Conservation (phyloP, 805 yeast genomes). For the Scheffersomyces coipomensis region DNA sequence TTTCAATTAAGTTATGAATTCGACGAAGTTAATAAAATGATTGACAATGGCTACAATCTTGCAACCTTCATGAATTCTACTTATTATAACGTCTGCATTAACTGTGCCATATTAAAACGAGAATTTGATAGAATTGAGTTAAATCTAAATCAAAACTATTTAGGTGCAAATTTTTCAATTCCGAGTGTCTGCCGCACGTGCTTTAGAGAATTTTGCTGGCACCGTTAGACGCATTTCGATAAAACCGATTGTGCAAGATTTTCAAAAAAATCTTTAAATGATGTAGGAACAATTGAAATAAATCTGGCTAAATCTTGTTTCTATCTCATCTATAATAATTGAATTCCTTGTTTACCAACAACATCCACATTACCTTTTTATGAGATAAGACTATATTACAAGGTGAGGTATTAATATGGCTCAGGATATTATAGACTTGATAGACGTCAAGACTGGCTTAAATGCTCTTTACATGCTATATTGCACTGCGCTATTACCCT, state of each 20-base stretch:
- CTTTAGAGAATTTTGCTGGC: conserved; percentile 18
- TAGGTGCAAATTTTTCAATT: conserved; percentile 3
- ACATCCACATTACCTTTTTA: no score
- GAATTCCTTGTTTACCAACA: no score
- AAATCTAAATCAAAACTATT: conserved; percentile 3
- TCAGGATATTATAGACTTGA: not conserved
- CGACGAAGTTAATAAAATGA: conserved; percentile 43
- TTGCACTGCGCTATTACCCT: conserved; percentile 31
- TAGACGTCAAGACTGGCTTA: conserved; percentile 7
- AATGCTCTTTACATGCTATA: conserved; percentile 29
- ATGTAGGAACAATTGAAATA: no score
- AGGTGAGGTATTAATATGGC: not conserved
- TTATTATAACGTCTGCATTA: conserved; percentile 47
- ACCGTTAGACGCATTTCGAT: no score
- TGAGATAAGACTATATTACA: no score
- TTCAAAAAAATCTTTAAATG: no score
- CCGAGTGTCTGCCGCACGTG: conserved; percentile 17
- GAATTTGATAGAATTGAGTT: conserved; percentile 37
- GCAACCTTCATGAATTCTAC: conserved; percentile 47
- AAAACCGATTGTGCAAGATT: not conserved
- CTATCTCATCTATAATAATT: no score
- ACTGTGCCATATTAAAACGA: conserved; percentile 57
- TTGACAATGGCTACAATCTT: conserved; percentile 51
- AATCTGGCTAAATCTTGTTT: no score
- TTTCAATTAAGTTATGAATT: conserved; percentile 51